Evolutionary conservation across 176 grass and related monocot genomes (phyloP).

Genomic region (Pontederia crassipes): DNA sequence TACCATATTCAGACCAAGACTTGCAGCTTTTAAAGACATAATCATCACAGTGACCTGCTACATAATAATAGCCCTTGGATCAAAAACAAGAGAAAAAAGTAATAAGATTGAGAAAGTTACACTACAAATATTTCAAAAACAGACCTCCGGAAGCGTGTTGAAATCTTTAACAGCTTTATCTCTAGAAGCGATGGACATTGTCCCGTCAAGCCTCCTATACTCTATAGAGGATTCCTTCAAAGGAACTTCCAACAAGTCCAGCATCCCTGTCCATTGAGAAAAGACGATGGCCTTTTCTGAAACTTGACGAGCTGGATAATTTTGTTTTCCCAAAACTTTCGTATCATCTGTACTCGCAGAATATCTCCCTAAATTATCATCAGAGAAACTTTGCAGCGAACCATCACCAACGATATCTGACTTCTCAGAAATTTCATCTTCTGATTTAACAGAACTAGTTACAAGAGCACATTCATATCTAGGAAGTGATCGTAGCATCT

Average conservation of each 20-base stretch:
- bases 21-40: slow-evolving; percentile 97
- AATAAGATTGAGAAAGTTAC: slow-evolving; percentile 11
- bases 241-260: slow-evolving; percentile 83
- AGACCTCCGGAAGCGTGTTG: slow-evolving; percentile 84
- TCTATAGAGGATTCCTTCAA: slow-evolving; percentile 62
- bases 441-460: slow-evolving; percentile 22
- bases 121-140: slow-evolving; percentile 3
- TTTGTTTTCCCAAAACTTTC: slow-evolving; percentile 9
- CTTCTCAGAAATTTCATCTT: not conserved
- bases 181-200: slow-evolving; percentile 87
- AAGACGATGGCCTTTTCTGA: slow-evolving; percentile 98
- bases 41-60: slow-evolving; percentile 89
- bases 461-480: slow-evolving; percentile 24
- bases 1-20: slow-evolving; percentile 96
- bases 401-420: not conserved
- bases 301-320: slow-evolving; percentile 27
- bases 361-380: not conserved
- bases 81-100: slow-evolving; percentile 2
- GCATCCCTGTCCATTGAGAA: slow-evolving; percentile 97
- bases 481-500: slow-evolving; percentile 77
- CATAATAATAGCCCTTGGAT: slow-evolving; percentile 8
- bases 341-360: slow-evolving; percentile 12
- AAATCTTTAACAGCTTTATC: slow-evolving; percentile 95
- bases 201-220: slow-evolving; percentile 89
- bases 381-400: not conserved